These are phyloP conservation scores for Cephaloascus fragrans DNA, from an alignment of 805 yeast species.

Conservation along the genomic window DNA sequence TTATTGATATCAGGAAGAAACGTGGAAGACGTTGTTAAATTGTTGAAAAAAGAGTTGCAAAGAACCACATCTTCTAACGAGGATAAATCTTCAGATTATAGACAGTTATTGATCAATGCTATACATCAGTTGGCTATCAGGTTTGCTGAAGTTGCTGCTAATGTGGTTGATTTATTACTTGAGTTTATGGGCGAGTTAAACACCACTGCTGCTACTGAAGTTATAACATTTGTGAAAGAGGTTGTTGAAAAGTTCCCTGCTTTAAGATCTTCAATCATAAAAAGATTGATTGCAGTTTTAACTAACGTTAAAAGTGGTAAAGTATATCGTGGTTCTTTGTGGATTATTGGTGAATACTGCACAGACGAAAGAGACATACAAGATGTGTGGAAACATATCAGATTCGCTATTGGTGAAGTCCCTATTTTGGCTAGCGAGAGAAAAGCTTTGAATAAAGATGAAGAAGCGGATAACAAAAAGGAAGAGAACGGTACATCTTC, in stretches of 20 bases:
- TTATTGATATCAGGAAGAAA: slow-evolving; percentile 76
- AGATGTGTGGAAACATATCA: slow-evolving; percentile 78
- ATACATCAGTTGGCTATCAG: slow-evolving; percentile 83
- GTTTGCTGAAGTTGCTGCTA: slow-evolving; percentile 85
- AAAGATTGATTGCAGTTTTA: slow-evolving; percentile 52
- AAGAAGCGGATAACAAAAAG: slow-evolving; percentile 15
- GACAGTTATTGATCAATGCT: slow-evolving; percentile 80
- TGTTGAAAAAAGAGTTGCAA: slow-evolving; percentile 84
- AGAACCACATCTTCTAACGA: slow-evolving; percentile 61
- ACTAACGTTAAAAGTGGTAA: slow-evolving; percentile 73
- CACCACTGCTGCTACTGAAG: slow-evolving; percentile 80
- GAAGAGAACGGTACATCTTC: slow-evolving; percentile 20
- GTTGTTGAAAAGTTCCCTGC: slow-evolving; percentile 88
- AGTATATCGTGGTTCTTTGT: slow-evolving; percentile 85
- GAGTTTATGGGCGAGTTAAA: slow-evolving; percentile 82
- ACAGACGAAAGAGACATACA: slow-evolving; percentile 62
- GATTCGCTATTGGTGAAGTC: slow-evolving; percentile 79
- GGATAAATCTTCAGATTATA: slow-evolving; percentile 77
- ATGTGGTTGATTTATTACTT: slow-evolving; percentile 78
- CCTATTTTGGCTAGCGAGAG: slow-evolving; percentile 77
- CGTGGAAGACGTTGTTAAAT: slow-evolving; percentile 86
- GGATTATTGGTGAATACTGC: slow-evolving; percentile 95
- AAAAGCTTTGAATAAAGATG: slow-evolving; percentile 24
- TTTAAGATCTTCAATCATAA: slow-evolving; percentile 54
- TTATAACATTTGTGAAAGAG: slow-evolving; percentile 85